Conservation (phyloP, 768 basidiomycete genomes). For the Strobilomyces echinocephalus region DNA sequence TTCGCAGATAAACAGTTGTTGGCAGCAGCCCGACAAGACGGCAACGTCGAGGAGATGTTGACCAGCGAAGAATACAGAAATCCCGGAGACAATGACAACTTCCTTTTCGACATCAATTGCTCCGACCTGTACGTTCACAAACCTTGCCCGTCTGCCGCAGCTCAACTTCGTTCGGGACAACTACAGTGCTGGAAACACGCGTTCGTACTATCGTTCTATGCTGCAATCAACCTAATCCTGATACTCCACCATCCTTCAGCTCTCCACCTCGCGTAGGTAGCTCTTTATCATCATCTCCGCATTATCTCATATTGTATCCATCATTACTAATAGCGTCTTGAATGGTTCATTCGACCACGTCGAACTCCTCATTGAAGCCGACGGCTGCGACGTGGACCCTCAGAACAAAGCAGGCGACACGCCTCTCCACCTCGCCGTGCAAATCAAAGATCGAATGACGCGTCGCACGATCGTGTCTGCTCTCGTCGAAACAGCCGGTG, state of each 20-base stretch:
- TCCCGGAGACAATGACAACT: conserved; percentile 7
- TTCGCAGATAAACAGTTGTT: conserved; percentile 24
- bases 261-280: conserved; percentile 30
- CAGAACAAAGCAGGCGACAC: conserved; percentile 25
- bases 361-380: conserved; percentile 18
- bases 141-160: not conserved
- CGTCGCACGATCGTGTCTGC: conserved; percentile 20
- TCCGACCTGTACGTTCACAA: conserved; percentile 23
- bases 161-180: not conserved
- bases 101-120: conserved; percentile 31
- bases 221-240: conserved; percentile 6
- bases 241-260: conserved; percentile 15
- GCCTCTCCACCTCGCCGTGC: conserved; percentile 27
- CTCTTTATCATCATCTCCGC: not conserved
- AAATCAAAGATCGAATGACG: conserved; percentile 6
- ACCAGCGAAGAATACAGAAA: conserved; percentile 19
- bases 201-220: conserved; percentile 18
- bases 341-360: conserved; percentile 18
- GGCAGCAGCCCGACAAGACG: conserved; percentile 20
- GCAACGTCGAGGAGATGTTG: conserved; percentile 26
- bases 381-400: conserved; percentile 28
- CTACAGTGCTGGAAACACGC: conserved; percentile 27
- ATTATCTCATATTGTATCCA: not conserved
- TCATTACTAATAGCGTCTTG: conserved; percentile 12
- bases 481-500: conserved; percentile 23